Percentiles rank a stretch among this genome's conserved stretches.
phyloP scores from a whole-genome alignment of 495 filamentous ascomycete species.

The Hypoxylon perforatum region DNA sequence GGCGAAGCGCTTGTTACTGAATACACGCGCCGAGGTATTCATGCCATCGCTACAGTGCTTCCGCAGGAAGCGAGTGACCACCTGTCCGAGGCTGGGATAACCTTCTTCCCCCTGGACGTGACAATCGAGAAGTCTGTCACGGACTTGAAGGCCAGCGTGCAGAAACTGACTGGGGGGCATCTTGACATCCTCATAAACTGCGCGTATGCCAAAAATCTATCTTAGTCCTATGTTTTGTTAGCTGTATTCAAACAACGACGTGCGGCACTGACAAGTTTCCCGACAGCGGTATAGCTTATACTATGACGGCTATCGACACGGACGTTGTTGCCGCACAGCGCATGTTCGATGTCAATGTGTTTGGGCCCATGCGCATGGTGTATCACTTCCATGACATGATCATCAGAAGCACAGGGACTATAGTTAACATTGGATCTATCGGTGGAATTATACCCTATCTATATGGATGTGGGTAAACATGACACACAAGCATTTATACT shows the following conservation, averaged over 20 bases:
- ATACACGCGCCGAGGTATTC: constrained; percentile 12
- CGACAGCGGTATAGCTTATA: constrained; percentile 32
- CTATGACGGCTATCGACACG: constrained; percentile 48
- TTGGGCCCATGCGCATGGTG: constrained; percentile 52
- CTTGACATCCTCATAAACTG: constrained; percentile 46
- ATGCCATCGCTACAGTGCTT: constrained; percentile 38
- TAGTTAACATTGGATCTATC: constrained; percentile 50
- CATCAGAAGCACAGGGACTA: constrained; percentile 27
- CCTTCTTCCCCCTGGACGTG: constrained; percentile 34
- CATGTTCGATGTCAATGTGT: constrained; percentile 52
- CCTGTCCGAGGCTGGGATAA: constrained; percentile 28
- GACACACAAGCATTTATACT: no score
- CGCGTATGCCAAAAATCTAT: constrained; percentile 19
- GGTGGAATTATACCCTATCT: constrained; percentile 48
- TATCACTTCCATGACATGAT: constrained; percentile 46
- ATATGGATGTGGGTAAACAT: constrained; percentile 46
- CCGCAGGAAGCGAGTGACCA: constrained; percentile 36
- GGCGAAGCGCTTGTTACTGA: constrained; percentile 38
- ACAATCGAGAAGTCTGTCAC: constrained; percentile 34
- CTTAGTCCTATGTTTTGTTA: background rate
- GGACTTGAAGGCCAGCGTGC: constrained; percentile 13
- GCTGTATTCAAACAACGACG: background rate
- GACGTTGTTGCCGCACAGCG: constrained; percentile 35
- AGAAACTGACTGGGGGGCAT: constrained; percentile 25
- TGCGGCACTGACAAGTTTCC: background rate